phyloP scores from a whole-genome alignment of 2,329 filamentous ascomycete species.

The Arthrobotrys sinensis region DNA sequence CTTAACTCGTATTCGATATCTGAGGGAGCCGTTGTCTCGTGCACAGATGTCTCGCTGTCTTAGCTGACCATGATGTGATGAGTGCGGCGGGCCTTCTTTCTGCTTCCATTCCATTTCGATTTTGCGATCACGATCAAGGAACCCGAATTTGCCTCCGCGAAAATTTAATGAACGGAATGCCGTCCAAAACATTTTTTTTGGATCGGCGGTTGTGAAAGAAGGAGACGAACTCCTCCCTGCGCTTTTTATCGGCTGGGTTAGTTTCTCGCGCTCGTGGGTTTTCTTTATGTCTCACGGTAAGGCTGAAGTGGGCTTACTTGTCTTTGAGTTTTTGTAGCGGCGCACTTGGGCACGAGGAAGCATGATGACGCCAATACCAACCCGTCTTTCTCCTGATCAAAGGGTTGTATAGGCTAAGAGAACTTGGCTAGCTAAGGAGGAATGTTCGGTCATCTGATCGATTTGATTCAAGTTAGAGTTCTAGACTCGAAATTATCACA shows the following conservation, averaged over 20 bases:
- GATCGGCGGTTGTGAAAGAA: conserved; percentile 28
- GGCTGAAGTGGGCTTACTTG: conserved; percentile 34
- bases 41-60: conserved; percentile 30
- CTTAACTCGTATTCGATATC: conserved; percentile 22
- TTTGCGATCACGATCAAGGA: conserved; percentile 15
- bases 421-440: not conserved
- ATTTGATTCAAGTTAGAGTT: conserved; percentile 1
- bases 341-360: conserved; percentile 18
- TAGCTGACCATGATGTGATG: conserved; percentile 2
- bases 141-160: conserved; percentile 17
- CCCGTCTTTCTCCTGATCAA: conserved; percentile 12
- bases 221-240: conserved; percentile 35
- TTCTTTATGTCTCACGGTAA: conserved; percentile 21
- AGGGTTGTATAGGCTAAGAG: not conserved
- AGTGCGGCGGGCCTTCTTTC: conserved; percentile 2
- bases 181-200: too few relatives aligned
- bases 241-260: conserved; percentile 1
- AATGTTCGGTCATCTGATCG: conserved; percentile 7
- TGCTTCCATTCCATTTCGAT: conserved; percentile 7
- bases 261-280: not conserved
- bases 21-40: conserved; percentile 22
- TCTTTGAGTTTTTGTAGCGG: conserved; percentile 11
- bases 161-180: conserved; percentile 5
- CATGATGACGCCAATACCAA: conserved; percentile 30
- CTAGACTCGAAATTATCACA: conserved; percentile 11